Base-by-base conservation (phyloP, 2,329 filamentous ascomycete genomes). In the Thelonectria blattea region DNA sequence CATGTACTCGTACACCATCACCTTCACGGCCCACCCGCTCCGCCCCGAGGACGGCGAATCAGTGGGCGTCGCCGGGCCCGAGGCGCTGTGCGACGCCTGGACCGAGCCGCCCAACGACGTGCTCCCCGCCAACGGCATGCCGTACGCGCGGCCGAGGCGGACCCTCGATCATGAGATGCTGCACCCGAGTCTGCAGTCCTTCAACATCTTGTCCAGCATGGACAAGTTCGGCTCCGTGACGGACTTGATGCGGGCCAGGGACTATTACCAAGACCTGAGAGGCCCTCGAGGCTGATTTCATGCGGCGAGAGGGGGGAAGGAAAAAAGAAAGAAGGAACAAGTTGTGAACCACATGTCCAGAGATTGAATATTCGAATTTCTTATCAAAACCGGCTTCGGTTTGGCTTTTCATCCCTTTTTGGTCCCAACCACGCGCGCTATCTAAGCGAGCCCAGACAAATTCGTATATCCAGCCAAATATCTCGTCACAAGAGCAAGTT, bases 1-100 rank as follows among this genome's bases (percentile, higher is more conserved):
- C 15, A 55, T 63, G 53, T 64, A 64, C 50, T 63, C 52, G 11
- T 63, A 63, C 20, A 51, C 60, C 9, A 46, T 63, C 7, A 60
- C 50, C 3, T 64, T 56, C 60, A 58, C 52, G 4, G 60, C 62
- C 15, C 56, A 43, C 17, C 57, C 55, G 50, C 53, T 64, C n/a
- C 46, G 55, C 4, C 42, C 50, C 7, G 62, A 63, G 18, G 50
- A 63, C 12, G 60, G 53, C 2, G 42, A 52, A 11, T 60, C 62
- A 20, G 41, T 22, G 2, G 15, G 27, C 7, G 18, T 63, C 22
- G 24, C 42, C 2, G 59, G 59, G 1, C 41, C 59, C 1, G 53
- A 57, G 2, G 41, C 43, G 11, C 30, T 58, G 12, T 50, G 34
- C 8, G 56, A 37, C 22, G 34, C 30, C 4, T 58, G 56, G 56